A percentile compares a stretch with the other conserved stretches of the same genome.
Conservation (phyloP, 2,329 filamentous ascomycete species). For the Alternaria longipes region DNA sequence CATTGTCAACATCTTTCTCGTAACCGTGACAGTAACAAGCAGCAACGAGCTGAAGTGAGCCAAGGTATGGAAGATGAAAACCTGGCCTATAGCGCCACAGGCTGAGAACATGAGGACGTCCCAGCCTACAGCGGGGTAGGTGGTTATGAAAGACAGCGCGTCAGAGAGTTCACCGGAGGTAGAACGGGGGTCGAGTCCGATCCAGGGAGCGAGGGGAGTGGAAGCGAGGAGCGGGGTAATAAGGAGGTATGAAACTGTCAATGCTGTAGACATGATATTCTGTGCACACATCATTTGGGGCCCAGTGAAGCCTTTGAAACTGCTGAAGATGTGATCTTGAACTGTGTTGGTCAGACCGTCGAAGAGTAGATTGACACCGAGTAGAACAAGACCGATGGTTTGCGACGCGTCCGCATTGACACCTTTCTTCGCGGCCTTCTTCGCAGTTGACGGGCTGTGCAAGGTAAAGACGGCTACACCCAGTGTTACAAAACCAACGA, state of each 20-base stretch:
- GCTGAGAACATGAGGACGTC: constrained; percentile 90
- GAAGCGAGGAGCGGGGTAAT: constrained; percentile 80
- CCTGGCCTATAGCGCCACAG: constrained; percentile 91
- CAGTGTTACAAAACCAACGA: constrained; percentile 87
- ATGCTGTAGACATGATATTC: constrained; percentile 82
- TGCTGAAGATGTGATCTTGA: constrained; percentile 89
- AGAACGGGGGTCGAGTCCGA: constrained; percentile 50
- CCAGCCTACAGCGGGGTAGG: constrained; percentile 82
- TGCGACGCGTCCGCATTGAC: constrained; percentile 71
- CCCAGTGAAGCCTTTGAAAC: constrained; percentile 81
- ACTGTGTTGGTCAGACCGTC: constrained; percentile 96
- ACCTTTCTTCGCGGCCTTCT: constrained; percentile 50
- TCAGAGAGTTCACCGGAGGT: constrained; percentile 73
- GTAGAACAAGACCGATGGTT: constrained; percentile 80
- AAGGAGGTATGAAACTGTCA: constrained; percentile 80
- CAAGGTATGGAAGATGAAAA: constrained; percentile 95
- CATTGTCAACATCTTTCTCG: constrained; percentile 99
- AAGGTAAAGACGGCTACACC: constrained; percentile 96
- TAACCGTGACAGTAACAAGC: constrained; percentile 95
- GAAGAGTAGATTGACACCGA: constrained; percentile 90
- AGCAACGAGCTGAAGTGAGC: constrained; percentile 89
- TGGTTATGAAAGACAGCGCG: constrained; percentile 81
- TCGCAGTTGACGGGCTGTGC: constrained; percentile 66
- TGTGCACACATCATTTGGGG: constrained; percentile 99
- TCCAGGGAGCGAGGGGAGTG: constrained; percentile 56